A percentile compares a stretch with the other conserved stretches of the same genome.
phyloP scores from a whole-genome alignment of 2,329 filamentous ascomycete species.

The Pseudocercospora crystallina region DNA sequence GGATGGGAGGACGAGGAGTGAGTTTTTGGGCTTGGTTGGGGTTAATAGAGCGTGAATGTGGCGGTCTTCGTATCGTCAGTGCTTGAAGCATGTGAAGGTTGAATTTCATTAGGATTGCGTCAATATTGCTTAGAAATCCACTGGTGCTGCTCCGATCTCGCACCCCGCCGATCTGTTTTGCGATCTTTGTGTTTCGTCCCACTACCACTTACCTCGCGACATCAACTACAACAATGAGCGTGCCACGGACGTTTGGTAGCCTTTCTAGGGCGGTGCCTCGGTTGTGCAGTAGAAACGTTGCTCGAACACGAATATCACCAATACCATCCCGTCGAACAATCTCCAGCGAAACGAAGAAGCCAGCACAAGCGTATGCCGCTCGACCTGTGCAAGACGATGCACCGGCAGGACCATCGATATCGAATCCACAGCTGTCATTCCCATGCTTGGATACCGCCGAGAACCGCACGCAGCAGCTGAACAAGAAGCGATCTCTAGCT shows the following conservation, averaged over 20 bases:
- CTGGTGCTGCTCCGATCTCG: neutral
- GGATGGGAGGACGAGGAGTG: constrained; percentile 88
- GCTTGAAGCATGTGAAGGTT: no score
- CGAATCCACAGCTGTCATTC: constrained; percentile 84
- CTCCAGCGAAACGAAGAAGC: constrained; percentile 10
- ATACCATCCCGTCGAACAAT: constrained; percentile 11
- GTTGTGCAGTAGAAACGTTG: constrained; percentile 14
- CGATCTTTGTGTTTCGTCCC: neutral
- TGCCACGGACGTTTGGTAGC: constrained; percentile 9
- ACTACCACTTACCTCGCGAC: no score
- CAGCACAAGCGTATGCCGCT: constrained; percentile 23
- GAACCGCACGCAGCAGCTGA: constrained; percentile 68
- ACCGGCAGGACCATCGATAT: constrained; percentile 42
- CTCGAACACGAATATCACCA: constrained; percentile 7
- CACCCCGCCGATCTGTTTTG: neutral
- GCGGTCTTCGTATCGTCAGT: no score
- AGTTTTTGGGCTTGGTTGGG: constrained; percentile 68
- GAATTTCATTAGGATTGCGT: no score
- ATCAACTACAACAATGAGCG: constrained; percentile 3
- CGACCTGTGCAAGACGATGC: constrained; percentile 27
- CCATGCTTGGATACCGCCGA: constrained; percentile 87
- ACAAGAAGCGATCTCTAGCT: constrained; percentile 62
- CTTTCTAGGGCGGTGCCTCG: constrained; percentile 12
- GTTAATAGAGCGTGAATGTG: neutral
- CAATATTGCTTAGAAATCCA: constrained; percentile 1